A percentile compares a stretch with the other conserved stretches of the same genome.
Conservation (phyloP, 176 grass and related monocot species). For the Cocos nucifera region DNA sequence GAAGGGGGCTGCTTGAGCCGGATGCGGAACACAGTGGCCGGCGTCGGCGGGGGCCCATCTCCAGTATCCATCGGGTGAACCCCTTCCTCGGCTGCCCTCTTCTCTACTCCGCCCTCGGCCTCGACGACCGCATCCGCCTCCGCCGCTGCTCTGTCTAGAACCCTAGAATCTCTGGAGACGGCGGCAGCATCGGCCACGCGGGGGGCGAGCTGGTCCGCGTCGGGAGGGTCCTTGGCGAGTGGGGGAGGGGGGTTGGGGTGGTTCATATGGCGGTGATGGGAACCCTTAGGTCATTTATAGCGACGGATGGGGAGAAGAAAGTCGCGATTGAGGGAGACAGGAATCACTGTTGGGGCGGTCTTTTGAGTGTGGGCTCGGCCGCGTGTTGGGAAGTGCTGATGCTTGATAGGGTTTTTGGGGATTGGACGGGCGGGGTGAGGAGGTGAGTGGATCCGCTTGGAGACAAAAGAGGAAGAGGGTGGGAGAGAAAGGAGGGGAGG, state of each 20-base stretch:
- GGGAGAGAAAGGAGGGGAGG: constrained; percentile 17
- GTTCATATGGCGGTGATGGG: constrained; percentile 60
- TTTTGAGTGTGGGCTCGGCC: constrained; percentile 6
- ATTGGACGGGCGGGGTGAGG: too few species aligned
- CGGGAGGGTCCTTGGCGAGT: constrained; percentile 15
- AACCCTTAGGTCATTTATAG: constrained; percentile 40
- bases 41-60: constrained; percentile 24
- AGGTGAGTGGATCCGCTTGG: constrained; percentile 3
- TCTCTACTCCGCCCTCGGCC: constrained; percentile 25
- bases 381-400: neutral
- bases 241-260: constrained; percentile 53
- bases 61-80: constrained; percentile 10
- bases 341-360: constrained; percentile 12
- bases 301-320: constrained; percentile 12
- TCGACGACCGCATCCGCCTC: constrained; percentile 28
- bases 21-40: constrained; percentile 82
- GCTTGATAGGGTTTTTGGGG: too few species aligned
- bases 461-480: constrained; percentile 8
- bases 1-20: constrained; percentile 72
- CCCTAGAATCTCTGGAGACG: constrained; percentile 11
- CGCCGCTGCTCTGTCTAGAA: neutral
- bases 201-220: neutral
- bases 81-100: constrained; percentile 37
- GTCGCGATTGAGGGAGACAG: constrained; percentile 26
- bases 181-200: constrained; percentile 15